Evolutionary conservation across 2,329 filamentous ascomycete species (phyloP).

Genomic region (Bipolaris gigantea): DNA sequence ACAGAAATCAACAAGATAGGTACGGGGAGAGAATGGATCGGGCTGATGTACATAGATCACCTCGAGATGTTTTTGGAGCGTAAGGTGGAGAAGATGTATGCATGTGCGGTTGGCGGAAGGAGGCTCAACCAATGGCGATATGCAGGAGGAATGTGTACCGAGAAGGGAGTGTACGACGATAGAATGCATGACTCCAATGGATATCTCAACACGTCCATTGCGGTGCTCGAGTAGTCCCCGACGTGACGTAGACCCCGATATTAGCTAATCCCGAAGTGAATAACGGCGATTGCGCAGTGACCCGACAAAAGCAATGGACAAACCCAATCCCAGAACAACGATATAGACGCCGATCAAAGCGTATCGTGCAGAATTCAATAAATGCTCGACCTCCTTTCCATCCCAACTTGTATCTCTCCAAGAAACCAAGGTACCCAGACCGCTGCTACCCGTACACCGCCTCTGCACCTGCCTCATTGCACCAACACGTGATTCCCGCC

Average conservation of each 20-base stretch:
- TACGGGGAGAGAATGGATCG: background rate
- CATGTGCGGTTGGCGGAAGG: background rate
- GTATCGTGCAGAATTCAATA: background rate
- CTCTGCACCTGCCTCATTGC: background rate
- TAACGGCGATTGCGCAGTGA: background rate
- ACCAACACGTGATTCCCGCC: background rate
- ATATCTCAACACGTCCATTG: background rate
- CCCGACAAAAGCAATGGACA: background rate
- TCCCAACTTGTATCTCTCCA: background rate
- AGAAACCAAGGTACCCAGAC: background rate
- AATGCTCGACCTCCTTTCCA: background rate
- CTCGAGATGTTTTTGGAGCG: background rate
- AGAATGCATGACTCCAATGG: background rate
- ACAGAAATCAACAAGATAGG: background rate
- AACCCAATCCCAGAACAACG: background rate
- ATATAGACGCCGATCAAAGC: background rate
- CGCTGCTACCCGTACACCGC: conserved; percentile 1
- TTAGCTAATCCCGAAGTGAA: background rate
- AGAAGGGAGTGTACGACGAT: background rate
- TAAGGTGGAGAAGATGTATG: background rate
- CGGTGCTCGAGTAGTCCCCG: background rate
- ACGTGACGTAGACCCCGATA: too few species aligned
- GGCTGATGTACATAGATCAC: too few species aligned
- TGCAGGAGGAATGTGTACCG: background rate
- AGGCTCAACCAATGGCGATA: background rate